Conservation (phyloP, 306 rosid species). For the Quercus cerris region DNA sequence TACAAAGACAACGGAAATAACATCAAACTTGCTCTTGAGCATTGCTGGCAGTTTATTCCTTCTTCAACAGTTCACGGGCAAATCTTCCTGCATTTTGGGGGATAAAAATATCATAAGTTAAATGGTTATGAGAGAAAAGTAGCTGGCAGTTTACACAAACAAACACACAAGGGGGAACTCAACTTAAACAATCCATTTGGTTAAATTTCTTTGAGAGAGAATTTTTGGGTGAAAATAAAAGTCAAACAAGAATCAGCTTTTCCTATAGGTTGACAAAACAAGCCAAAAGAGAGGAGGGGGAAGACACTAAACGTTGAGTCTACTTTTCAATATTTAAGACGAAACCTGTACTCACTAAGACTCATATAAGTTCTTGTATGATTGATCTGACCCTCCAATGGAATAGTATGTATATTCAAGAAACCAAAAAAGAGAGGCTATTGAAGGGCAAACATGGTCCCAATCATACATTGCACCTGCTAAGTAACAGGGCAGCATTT, state of each 20-base stretch:
- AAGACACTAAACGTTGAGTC: neutral
- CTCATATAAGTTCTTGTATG: neutral
- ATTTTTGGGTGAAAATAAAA: neutral
- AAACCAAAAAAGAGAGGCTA: neutral
- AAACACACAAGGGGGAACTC: neutral
- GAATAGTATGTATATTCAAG: neutral
- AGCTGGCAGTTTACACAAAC: neutral
- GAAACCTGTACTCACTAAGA: neutral
- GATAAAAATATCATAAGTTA: neutral
- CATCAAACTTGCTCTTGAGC: conserved; percentile 10
- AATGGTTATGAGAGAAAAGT: neutral
- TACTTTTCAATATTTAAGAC: neutral
- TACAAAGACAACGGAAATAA: neutral
- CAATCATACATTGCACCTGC: too few relatives aligned
- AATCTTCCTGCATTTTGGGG: conserved; percentile 28
- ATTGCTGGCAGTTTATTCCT: conserved; percentile 21
- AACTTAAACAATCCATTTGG: neutral
- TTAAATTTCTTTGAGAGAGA: neutral
- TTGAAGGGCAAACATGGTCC: neutral
- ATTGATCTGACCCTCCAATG: neutral
- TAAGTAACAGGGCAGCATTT: too few relatives aligned
- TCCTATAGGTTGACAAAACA: neutral
- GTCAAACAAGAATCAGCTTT: neutral
- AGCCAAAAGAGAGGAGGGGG: neutral
- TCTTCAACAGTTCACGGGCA: conserved; percentile 17